Percentiles rank a stretch among this genome's conserved stretches.
Conservation (phyloP, 345 rosid species). For the Populus pruinosa region DNA sequence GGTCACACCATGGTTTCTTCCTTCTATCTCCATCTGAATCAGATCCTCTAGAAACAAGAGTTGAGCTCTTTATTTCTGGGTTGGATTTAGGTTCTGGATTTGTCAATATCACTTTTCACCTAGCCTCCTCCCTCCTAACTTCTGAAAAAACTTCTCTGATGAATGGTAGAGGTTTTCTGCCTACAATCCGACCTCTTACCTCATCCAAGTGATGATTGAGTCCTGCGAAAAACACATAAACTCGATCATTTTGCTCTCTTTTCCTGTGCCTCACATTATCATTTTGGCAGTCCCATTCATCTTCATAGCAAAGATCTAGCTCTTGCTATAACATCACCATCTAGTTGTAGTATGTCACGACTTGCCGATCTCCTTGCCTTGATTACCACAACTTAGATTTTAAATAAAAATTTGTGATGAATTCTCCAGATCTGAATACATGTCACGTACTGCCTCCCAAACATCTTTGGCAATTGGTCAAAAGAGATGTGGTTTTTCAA, state of each 20-base stretch:
- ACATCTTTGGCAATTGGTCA: too few relatives aligned
- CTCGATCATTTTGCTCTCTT: background rate
- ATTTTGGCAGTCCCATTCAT: too few relatives aligned
- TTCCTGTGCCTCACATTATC: background rate
- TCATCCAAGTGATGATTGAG: constrained; percentile 2
- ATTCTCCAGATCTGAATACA: too few relatives aligned
- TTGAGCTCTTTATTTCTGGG: background rate
- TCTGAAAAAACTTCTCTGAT: too few relatives aligned
- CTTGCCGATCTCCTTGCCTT: too few relatives aligned
- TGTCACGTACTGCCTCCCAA: too few relatives aligned
- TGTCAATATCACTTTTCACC: background rate
- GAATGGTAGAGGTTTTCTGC: background rate
- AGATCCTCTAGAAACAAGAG: background rate
- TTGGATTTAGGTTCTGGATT: background rate
- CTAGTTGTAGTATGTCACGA: too few relatives aligned
- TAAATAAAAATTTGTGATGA: too few relatives aligned
- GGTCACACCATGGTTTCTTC: background rate
- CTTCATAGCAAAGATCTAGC: too few relatives aligned
- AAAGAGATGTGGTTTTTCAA: too few relatives aligned
- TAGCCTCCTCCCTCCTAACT: background rate
- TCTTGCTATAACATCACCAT: too few relatives aligned
- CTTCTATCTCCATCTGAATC: background rate
- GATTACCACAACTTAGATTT: too few relatives aligned
- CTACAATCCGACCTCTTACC: background rate
- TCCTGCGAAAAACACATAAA: background rate